phyloP scores from a whole-genome alignment of 225 moss, liverwort and hornwort species.

The Sphagnum contortum region DNA sequence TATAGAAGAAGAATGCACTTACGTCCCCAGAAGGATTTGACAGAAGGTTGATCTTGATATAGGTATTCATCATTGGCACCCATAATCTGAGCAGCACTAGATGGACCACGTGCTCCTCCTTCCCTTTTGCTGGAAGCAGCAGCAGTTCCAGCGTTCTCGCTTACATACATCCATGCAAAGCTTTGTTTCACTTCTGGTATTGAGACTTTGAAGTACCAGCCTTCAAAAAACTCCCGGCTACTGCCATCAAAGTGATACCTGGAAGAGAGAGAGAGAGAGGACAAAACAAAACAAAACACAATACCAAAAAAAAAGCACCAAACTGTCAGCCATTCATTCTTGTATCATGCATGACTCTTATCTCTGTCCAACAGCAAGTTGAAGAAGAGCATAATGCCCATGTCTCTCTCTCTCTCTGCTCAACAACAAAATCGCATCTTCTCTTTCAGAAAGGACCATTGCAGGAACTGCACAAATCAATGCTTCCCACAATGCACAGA shows the following conservation, averaged over 20 bases:
- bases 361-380: not conserved
- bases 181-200: constrained; percentile 70
- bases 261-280: not conserved
- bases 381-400: too few species aligned
- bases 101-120: constrained; percentile 22
- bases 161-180: constrained; percentile 94
- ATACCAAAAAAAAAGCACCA: not conserved
- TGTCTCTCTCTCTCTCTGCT: too few species aligned
- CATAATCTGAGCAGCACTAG: constrained; percentile 73
- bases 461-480: too few species aligned
- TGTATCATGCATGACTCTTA: too few species aligned
- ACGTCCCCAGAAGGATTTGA: constrained; percentile 86
- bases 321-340: not conserved
- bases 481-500: too few species aligned
- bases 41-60: constrained; percentile 48
- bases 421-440: too few species aligned
- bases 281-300: not conserved
- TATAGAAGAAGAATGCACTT: constrained; percentile 6
- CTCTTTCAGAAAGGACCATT: too few species aligned
- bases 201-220: constrained; percentile 91
- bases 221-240: constrained; percentile 82
- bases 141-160: constrained; percentile 63
- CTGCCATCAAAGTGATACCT: constrained; percentile 90
- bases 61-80: constrained; percentile 84
- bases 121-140: constrained; percentile 6